These are phyloP conservation scores for Penicillium sp. DNA, from an alignment of 2,329 filamentous ascomycete genomes.

Conservation along the genomic window DNA sequence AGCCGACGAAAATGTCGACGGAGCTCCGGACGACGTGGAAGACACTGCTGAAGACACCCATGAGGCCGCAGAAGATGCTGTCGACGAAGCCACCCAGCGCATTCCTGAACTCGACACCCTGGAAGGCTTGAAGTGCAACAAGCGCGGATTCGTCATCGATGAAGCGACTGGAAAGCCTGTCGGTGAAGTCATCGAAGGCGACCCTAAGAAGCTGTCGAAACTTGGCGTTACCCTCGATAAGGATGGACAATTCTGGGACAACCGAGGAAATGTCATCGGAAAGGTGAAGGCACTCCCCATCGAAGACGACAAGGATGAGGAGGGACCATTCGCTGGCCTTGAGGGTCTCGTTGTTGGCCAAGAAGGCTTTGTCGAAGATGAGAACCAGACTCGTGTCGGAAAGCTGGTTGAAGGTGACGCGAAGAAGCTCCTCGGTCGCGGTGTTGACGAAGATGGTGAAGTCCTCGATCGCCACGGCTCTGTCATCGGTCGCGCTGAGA, in stretches of 20 bases:
- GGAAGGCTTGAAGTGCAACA: slow-evolving; percentile 46
- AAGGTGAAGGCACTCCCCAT: slow-evolving; percentile 32
- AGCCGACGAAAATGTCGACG: slow-evolving; percentile 13
- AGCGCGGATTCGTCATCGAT: slow-evolving; percentile 46
- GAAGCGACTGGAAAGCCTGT: slow-evolving; percentile 44
- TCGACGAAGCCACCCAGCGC: slow-evolving; percentile 26
- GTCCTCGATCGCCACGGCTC: slow-evolving; percentile 63
- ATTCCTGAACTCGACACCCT: slow-evolving; percentile 33
- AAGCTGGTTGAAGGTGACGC: slow-evolving; percentile 58
- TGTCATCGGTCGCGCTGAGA: slow-evolving; percentile 58
- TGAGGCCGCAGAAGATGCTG: slow-evolving; percentile 24
- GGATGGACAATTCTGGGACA: slow-evolving; percentile 65
- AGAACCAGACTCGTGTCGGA: slow-evolving; percentile 50
- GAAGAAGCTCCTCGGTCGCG: slow-evolving; percentile 59
- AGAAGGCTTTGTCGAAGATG: slow-evolving; percentile 51
- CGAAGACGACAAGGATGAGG: slow-evolving; percentile 38
- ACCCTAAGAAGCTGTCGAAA: slow-evolving; percentile 59
- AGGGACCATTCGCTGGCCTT: slow-evolving; percentile 47
- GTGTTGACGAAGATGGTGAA: slow-evolving; percentile 64
- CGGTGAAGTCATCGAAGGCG: slow-evolving; percentile 62
- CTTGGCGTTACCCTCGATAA: slow-evolving; percentile 49
- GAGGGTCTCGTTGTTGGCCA: slow-evolving; percentile 49
- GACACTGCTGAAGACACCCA: slow-evolving; percentile 28
- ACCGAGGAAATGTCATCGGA: slow-evolving; percentile 63
- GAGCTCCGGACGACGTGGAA: slow-evolving; percentile 22